Percentiles rank a stretch among this genome's conserved stretches.
phyloP scores from a whole-genome alignment of 345 rosid genomes.

The Zanthoxylum bungeanum region DNA sequence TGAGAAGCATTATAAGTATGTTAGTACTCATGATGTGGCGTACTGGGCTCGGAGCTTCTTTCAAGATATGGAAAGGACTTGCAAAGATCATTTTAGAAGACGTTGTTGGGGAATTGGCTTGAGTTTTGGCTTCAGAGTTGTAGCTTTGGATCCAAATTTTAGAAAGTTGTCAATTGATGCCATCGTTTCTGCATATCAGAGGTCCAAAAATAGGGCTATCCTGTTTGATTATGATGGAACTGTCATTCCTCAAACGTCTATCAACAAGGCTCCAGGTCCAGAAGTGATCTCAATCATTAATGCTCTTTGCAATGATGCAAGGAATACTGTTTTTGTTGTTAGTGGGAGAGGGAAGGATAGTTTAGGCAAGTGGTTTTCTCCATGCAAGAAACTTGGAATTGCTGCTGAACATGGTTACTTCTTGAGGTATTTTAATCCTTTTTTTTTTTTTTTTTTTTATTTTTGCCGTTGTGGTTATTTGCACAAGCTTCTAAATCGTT shows the following conservation, averaged over 20 bases:
- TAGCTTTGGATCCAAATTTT: constrained; percentile 71
- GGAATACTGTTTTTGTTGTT: constrained; percentile 57
- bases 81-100: constrained; percentile 69
- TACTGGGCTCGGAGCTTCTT: constrained; percentile 75
- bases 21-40: constrained; percentile 70
- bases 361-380: constrained; percentile 63
- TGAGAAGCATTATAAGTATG: constrained; percentile 90
- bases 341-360: constrained; percentile 71
- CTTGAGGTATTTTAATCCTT: constrained; percentile 42
- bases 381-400: constrained; percentile 58
- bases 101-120: constrained; percentile 76
- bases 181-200: constrained; percentile 49
- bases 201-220: constrained; percentile 61
- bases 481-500: constrained; percentile 3
- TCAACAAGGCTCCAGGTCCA: constrained; percentile 56
- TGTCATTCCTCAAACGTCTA: constrained; percentile 63
- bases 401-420: constrained; percentile 75
- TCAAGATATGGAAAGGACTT: constrained; percentile 72
- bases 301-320: constrained; percentile 47
- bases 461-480: background rate
- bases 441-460: background rate
- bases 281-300: constrained; percentile 52
- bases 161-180: constrained; percentile 51
- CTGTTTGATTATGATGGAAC: constrained; percentile 75
- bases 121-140: constrained; percentile 74